Evolutionary conservation across 306 rosid species (phyloP).

Genomic region (Cotoneaster glaucophyllus): DNA sequence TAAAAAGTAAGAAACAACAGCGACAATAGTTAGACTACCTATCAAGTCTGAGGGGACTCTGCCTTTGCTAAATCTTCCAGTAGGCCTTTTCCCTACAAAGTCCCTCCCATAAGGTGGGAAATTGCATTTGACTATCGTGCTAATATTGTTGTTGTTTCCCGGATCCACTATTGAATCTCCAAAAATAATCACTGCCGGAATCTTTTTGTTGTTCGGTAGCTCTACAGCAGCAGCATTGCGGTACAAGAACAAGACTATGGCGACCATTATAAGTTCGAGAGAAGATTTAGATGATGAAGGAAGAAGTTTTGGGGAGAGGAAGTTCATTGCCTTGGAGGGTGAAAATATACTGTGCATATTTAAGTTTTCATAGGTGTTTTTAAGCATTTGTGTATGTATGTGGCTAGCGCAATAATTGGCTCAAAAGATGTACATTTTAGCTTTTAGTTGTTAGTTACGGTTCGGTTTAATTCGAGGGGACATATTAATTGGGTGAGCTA

Average conservation of each 20-base stretch:
- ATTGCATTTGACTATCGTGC: constrained; percentile 43
- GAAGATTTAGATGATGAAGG: not conserved
- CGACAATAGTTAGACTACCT: constrained; percentile 19
- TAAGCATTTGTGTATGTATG: not conserved
- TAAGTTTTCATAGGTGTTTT: not conserved
- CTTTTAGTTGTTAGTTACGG: constrained; percentile 1
- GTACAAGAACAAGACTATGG: constrained; percentile 2
- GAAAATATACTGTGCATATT: not conserved
- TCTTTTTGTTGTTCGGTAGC: constrained; percentile 30
- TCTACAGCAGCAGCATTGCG: not conserved
- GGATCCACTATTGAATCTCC: constrained; percentile 77
- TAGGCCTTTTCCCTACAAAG: constrained; percentile 38
- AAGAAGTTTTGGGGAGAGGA: constrained; percentile 1
- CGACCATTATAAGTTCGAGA: not conserved
- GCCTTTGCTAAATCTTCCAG: constrained; percentile 72
- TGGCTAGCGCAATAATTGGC: not conserved
- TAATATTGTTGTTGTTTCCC: constrained; percentile 57
- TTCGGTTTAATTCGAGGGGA: too few relatives aligned
- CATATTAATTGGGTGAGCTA: too few relatives aligned
- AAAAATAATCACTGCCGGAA: constrained; percentile 57
- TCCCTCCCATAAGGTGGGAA: constrained; percentile 70
- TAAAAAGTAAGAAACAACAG: not conserved
- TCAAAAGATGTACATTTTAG: not conserved
- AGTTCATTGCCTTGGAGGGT: not conserved
- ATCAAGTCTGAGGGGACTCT: constrained; percentile 43